A percentile compares a stretch with the other conserved stretches of the same genome.
Evolutionary conservation across 768 basidiomycete genomes (phyloP).

Genomic region (Crucibulum laeve): DNA sequence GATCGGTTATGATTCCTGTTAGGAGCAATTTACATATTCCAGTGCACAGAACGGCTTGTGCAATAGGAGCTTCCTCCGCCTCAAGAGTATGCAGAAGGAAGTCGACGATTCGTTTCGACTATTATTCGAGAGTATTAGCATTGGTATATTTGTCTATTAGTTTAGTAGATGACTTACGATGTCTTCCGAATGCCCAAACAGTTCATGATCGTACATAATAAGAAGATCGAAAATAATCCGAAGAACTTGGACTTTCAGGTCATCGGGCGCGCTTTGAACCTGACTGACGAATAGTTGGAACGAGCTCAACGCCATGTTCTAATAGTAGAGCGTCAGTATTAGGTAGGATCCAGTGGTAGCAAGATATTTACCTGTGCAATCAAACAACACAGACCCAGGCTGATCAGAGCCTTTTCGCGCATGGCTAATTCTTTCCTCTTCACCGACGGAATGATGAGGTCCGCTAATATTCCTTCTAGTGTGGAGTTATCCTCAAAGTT

Average conservation of each 20-base stretch:
- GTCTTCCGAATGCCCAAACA: slow-evolving; percentile 50
- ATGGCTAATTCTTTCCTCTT: slow-evolving; percentile 81
- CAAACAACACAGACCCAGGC: slow-evolving; percentile 80
- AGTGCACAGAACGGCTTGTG: slow-evolving; percentile 75
- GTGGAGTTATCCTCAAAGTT: slow-evolving; percentile 78
- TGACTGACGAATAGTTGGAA: slow-evolving; percentile 88
- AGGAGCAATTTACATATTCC: slow-evolving; percentile 89
- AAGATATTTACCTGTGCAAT: slow-evolving; percentile 68
- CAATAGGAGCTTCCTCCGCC: slow-evolving; percentile 65
- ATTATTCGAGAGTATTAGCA: not conserved
- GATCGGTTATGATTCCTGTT: slow-evolving; percentile 77
- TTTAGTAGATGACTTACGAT: slow-evolving; percentile 25
- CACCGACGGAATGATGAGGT: slow-evolving; percentile 89
- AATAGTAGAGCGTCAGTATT: no score
- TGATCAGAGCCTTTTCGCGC: slow-evolving; percentile 76
- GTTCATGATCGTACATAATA: slow-evolving; percentile 83
- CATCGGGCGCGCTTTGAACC: slow-evolving; percentile 69
- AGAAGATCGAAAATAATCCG: slow-evolving; percentile 88
- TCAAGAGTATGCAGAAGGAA: slow-evolving; percentile 49
- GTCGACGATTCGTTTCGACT: slow-evolving; percentile 38
- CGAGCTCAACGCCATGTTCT: slow-evolving; percentile 59
- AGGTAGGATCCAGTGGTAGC: no score
- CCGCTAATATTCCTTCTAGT: slow-evolving; percentile 73
- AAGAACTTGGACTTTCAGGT: slow-evolving; percentile 73
- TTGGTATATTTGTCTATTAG: not conserved